A percentile compares a stretch with the other conserved stretches of the same genome.
These are phyloP conservation scores for Calonectria pseudoturangicola DNA, from an alignment of 2,329 filamentous ascomycete species.

Conservation along the genomic window DNA sequence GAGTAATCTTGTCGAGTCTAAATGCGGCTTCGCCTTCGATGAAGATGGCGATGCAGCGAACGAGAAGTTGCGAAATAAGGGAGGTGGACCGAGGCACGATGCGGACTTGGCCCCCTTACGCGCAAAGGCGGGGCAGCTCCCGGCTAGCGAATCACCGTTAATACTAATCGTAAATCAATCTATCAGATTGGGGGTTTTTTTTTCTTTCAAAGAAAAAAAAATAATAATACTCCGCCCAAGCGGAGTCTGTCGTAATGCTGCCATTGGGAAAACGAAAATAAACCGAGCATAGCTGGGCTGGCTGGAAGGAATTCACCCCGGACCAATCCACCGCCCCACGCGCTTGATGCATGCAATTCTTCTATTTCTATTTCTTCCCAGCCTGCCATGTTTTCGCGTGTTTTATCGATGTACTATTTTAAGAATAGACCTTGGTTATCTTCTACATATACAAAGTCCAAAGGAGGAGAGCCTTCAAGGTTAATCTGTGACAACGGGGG, in stretches of 20 bases:
- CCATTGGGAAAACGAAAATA: neutral
- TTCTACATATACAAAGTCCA: no score
- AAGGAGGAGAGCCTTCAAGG: no score
- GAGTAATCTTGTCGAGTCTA: neutral
- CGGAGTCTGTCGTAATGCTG: neutral
- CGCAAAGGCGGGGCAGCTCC: neutral
- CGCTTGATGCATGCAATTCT: no score
- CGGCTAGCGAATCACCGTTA: neutral
- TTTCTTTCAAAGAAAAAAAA: no score
- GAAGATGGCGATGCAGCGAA: neutral
- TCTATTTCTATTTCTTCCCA: no score
- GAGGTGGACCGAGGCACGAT: conserved; percentile 2
- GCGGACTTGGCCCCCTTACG: neutral
- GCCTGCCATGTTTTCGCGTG: no score
- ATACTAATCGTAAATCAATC: neutral
- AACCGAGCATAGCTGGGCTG: neutral
- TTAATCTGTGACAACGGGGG: no score
- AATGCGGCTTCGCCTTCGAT: neutral
- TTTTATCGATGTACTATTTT: no score
- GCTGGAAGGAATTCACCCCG: neutral
- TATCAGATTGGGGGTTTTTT: neutral
- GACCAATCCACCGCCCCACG: no score
- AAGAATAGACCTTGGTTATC: no score
- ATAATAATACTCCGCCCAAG: neutral
- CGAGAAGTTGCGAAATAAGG: neutral